Evolutionary conservation across 805 yeast genomes (phyloP), one percentile per base, ranked within the genome.

Genomic region (Saccharomycopsis oosterbeekiorum): DNA sequence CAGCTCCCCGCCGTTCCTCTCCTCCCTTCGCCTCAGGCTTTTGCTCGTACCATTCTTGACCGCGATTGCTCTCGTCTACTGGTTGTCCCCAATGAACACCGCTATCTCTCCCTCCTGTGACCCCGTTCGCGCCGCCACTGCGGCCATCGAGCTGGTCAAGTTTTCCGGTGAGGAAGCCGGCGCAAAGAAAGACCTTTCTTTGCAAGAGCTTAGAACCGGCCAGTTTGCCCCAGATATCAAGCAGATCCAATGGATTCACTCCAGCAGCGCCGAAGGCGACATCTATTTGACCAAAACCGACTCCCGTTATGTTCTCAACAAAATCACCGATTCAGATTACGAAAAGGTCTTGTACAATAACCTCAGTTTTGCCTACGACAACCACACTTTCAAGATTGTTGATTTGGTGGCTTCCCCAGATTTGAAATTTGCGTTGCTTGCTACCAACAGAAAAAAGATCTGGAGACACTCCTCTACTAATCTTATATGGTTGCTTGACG

Each of bases 201-300:
- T 83, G 58, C 73, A 74, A 1, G 74, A 75, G 50, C 73, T 78
- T 1, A 78, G 93, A 65, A 80, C 81, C 58, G 83, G 83, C 0
- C 76, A 80, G 2, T 87, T 87, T 66, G 64, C 69, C 0, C 86
- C 94, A 0, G 71, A 74, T 15, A 71, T 68, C 57, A 80, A 81
- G 64, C 70, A 79, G 9, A 75, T 89, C 39, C 93, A 87, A 70
- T 89, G 96, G 96, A 81, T 89, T 55, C 68, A 68, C 60, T 73
- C 78, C 0, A 68, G 70, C 11, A 75, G 72, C 21, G 82, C 83
- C 1, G 76, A 76, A 26, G 80, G 86, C 0, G 96, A 96, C 4
- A 80, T 89, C 8, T 89, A 80, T 69, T 78, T 88, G 36, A 78
- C 81, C 1, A 74, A 75, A 42, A 76, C 76, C 14, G 70, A 77